Evolutionary conservation across 495 filamentous ascomycete genomes (phyloP), one percentile per base, ranked within the genome.

Genomic region (Talaromyces ruber): DNA sequence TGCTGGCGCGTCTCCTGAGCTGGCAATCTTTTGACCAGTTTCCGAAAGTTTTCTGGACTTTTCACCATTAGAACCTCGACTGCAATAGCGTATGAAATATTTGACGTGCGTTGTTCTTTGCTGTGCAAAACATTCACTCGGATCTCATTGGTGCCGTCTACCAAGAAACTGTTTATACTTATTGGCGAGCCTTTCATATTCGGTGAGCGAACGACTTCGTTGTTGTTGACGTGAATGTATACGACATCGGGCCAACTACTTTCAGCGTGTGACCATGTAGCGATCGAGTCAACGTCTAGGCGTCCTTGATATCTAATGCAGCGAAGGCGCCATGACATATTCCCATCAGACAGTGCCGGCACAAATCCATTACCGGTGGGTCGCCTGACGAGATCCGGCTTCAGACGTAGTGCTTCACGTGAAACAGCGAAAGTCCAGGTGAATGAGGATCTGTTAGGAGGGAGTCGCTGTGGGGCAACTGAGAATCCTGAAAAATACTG

Each of bases 141-240:
- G 16, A 63, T 29, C 14, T 63, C 55, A 65, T 96, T 96, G 2
- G 65, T 63, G 3, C 88, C 86, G 29, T 68, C 57, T 2, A 64
- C 68, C 16, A 88, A 68, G 26, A 69, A 63, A 3, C 74, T 68
- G 9, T 91, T 90, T 26, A 94, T 78, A 62, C 95, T 91, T 28
- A 88, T 72, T 0, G 93, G 83, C 3, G 91, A 66, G 63, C 95
- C 89, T 67, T 90, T 93, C 0, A 84, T 84, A 68, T 90, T 83
- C 50, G 90, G 85, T 1, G 77, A 63, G 62, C 88, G 88, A 22
- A 86, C 79, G 4, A 93, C 62, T n/a, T 78, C 68, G 1, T 66
- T 65, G 0, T 68, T 71, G 69, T 97, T 96, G 57, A 95, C 69
- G n/a, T 79, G 74, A 43, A 94, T 72, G 63, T 86, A 90, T 6